Conservation (phyloP, 2,329 filamentous ascomycete species). For the Coniochaeta sp. region DNA sequence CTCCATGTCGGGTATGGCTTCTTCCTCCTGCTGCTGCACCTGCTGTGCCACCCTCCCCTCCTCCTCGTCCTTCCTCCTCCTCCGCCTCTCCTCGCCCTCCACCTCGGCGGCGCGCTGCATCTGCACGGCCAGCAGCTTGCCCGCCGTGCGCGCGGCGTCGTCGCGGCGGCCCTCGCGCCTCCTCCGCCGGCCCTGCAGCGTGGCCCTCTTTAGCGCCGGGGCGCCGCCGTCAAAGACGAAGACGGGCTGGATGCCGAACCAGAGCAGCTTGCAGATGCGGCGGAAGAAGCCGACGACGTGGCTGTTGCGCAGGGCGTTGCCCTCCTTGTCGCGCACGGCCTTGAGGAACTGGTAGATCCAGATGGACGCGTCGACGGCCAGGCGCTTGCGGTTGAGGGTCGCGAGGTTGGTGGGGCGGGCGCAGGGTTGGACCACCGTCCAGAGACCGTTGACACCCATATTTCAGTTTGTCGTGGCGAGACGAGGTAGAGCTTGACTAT, state of each 20-base stretch:
- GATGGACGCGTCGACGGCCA: slow-evolving; percentile 96
- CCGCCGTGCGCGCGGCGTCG: slow-evolving; percentile 86
- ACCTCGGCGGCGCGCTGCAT: slow-evolving; percentile 89
- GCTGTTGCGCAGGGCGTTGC: slow-evolving; percentile 90
- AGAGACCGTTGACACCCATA: slow-evolving; percentile 98
- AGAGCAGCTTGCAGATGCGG: slow-evolving; percentile 93
- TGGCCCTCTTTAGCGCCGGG: slow-evolving; percentile 83
- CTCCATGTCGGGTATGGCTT: slow-evolving; percentile 52
- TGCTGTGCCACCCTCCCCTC: slow-evolving; percentile 37
- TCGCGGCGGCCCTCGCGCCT: slow-evolving; percentile 83
- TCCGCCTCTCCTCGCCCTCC: slow-evolving; percentile 60
- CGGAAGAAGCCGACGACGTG: slow-evolving; percentile 98
- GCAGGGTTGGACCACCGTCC: slow-evolving; percentile 92
- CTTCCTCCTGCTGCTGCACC: slow-evolving; percentile 62
- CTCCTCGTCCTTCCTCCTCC: slow-evolving; percentile 25
- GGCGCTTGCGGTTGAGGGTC: slow-evolving; percentile 89
- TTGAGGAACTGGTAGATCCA: slow-evolving; percentile 99
- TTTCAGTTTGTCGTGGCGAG: slow-evolving; percentile 10
- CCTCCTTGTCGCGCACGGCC: slow-evolving; percentile 96
- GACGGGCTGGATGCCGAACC: slow-evolving; percentile 91
- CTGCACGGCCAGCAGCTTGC: slow-evolving; percentile 85
- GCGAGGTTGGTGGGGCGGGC: slow-evolving; percentile 94
- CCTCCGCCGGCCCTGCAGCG: slow-evolving; percentile 70
- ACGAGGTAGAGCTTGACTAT: background rate
- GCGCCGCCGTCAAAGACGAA: slow-evolving; percentile 98